Conservation (phyloP, 495 filamentous ascomycete genomes). For the Parathielavia appendiculata region DNA sequence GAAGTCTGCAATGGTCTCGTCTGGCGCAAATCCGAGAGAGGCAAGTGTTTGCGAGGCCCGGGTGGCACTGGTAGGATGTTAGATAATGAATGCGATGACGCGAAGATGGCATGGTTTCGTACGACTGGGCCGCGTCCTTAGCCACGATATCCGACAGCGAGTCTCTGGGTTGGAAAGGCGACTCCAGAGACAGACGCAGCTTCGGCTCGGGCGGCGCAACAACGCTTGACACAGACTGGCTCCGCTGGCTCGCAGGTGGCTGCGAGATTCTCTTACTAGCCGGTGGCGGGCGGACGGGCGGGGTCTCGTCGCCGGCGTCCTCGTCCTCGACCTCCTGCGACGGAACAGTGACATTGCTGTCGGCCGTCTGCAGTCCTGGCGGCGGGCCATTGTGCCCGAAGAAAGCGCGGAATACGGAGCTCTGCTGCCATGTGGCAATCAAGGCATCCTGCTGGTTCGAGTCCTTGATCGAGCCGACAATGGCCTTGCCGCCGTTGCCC, state of each 20-base stretch:
- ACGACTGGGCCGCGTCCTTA: conserved; percentile 34
- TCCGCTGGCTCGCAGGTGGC: conserved; percentile 6
- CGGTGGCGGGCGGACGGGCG: conserved; percentile 18
- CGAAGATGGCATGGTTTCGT: neutral
- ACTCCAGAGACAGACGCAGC: neutral
- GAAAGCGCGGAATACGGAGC: conserved; percentile 33
- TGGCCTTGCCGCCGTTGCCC: conserved; percentile 22
- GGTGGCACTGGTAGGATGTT: conserved; percentile 20
- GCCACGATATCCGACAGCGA: conserved; percentile 36
- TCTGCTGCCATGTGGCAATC: conserved; percentile 33
- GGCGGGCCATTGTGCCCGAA: conserved; percentile 31
- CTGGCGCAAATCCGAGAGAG: conserved; percentile 35
- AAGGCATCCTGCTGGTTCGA: conserved; percentile 32
- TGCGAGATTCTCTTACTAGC: conserved; percentile 16
- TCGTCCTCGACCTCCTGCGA: conserved; percentile 20
- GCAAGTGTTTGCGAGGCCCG: conserved; percentile 32
- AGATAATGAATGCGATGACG: neutral
- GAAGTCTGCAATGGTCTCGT: conserved; percentile 37
- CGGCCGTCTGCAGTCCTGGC: neutral
- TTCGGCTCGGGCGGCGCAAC: conserved; percentile 2
- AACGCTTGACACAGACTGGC: conserved; percentile 15
- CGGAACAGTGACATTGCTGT: neutral
- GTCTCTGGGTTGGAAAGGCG: conserved; percentile 13
- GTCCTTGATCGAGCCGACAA: conserved; percentile 33
- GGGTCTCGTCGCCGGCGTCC: conserved; percentile 10